Evolutionary conservation across 768 basidiomycete genomes (phyloP).

Genomic region (Boletales sp.): DNA sequence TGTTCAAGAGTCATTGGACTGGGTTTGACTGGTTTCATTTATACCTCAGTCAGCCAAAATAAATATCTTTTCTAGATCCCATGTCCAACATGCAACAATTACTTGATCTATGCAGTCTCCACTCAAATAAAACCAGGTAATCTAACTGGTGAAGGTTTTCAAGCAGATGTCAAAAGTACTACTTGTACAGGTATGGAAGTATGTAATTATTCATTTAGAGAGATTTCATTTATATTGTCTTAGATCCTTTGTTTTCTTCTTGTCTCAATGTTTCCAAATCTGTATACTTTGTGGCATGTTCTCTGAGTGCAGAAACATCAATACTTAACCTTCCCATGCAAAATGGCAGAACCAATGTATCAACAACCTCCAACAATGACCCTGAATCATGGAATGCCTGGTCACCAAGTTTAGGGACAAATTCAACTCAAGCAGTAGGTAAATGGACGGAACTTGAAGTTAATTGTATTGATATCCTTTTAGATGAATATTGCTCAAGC

Average conservation of each 20-base stretch:
- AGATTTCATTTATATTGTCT: neutral
- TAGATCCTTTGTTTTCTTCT: too few species aligned
- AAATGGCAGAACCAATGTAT: neutral
- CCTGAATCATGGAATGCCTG: conserved; percentile 3
- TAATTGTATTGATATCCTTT: too few species aligned
- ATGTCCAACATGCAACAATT: neutral
- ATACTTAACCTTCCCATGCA: neutral
- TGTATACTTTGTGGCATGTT: conserved; percentile 7
- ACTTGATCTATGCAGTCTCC: neutral
- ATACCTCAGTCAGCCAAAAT: too few species aligned
- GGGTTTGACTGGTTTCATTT: too few species aligned
- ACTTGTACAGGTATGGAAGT: neutral
- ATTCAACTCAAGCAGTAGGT: neutral
- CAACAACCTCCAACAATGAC: too few species aligned
- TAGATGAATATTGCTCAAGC: neutral
- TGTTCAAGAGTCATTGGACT: too few species aligned
- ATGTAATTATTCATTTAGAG: neutral
- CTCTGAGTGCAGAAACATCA: neutral
- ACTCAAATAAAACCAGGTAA: conserved; percentile 1
- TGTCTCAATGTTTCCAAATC: neutral
- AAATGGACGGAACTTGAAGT: too few species aligned
- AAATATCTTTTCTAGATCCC: neutral
- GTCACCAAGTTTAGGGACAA: conserved; percentile 1
- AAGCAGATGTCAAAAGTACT: neutral
- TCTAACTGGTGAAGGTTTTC: neutral